Percentiles rank a stretch among this genome's conserved stretches.
phyloP scores from a whole-genome alignment of 1,284 basidiomycete genomes.

The Pseudozyma sp. region DNA sequence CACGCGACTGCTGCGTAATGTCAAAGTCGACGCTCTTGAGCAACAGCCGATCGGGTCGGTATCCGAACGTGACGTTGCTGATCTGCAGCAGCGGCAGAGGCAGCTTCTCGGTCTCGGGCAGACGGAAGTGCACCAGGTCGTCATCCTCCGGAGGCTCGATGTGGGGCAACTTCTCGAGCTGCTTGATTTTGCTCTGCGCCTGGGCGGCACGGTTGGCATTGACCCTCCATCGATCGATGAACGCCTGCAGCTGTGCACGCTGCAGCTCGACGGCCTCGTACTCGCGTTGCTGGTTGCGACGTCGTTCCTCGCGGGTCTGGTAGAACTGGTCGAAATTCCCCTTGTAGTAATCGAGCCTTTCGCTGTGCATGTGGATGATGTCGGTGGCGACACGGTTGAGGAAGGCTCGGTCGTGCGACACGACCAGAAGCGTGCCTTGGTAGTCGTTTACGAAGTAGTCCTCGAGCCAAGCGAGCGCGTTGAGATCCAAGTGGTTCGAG shows the following conservation, averaged over 20 bases:
- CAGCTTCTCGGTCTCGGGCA: conserved; percentile 76
- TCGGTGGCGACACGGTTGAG: conserved; percentile 97
- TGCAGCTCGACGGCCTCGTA: conserved; percentile 91
- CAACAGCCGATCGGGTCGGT: conserved; percentile 82
- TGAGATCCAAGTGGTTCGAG: conserved; percentile 87
- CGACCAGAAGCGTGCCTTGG: conserved; percentile 92
- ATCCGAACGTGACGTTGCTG: conserved; percentile 91
- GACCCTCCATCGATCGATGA: conserved; percentile 75
- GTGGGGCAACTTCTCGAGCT: conserved; percentile 95
- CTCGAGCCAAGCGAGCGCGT: conserved; percentile 71
- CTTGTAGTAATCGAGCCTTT: conserved; percentile 94
- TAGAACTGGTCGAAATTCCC: conserved; percentile 99
- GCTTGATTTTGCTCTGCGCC: conserved; percentile 97
- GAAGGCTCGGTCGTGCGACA: conserved; percentile 98
- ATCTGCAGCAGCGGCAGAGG: conserved; percentile 96
- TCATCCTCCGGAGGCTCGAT: conserved; percentile 87
- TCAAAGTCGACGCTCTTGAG: conserved; percentile 88
- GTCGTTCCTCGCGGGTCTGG: conserved; percentile 94
- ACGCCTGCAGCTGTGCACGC: conserved; percentile 93
- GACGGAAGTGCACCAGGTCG: conserved; percentile 78
- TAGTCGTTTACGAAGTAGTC: conserved; percentile 85
- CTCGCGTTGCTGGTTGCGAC: conserved; percentile 83
- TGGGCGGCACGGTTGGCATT: conserved; percentile 72
- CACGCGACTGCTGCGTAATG: conserved; percentile 69
- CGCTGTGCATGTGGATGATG: conserved; percentile 96